Conservation (phyloP, 148 eudicot genomes). For the Rhododendron vialii region DNA sequence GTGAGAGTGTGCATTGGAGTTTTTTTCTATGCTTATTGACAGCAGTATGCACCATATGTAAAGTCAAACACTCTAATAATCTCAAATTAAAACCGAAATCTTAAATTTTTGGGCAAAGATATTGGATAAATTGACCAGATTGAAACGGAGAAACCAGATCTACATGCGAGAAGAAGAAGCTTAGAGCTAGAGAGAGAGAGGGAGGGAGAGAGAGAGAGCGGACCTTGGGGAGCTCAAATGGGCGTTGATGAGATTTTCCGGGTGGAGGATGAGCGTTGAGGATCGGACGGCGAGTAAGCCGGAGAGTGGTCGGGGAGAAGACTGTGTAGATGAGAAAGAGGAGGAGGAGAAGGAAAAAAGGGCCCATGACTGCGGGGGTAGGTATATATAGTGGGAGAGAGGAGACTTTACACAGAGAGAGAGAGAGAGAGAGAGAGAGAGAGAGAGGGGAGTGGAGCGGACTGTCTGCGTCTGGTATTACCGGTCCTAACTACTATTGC, state of each 20-base stretch:
- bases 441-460: background rate
- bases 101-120: background rate
- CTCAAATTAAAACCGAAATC: background rate
- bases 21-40: background rate
- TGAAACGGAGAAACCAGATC: slow-evolving; percentile 15
- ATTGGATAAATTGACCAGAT: background rate
- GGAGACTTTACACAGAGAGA: background rate
- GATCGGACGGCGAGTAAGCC: slow-evolving; percentile 4
- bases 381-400: slow-evolving; percentile 32
- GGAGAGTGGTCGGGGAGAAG: slow-evolving; percentile 1
- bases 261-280: background rate
- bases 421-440: slow-evolving; percentile 1
- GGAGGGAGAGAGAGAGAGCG: background rate
- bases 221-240: slow-evolving; percentile 11
- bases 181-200: background rate
- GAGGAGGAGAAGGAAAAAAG: slow-evolving; percentile 33
- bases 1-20: background rate
- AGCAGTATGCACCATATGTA: background rate
- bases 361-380: slow-evolving; percentile 10
- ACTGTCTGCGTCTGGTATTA: slow-evolving; percentile 6
- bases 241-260: background rate
- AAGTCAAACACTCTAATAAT: background rate
- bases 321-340: background rate
- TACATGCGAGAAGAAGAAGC: background rate
- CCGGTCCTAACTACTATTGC: background rate